phyloP scores from a whole-genome alignment of 768 basidiomycete genomes.

The Gloeopeniophorella convolvens region DNA sequence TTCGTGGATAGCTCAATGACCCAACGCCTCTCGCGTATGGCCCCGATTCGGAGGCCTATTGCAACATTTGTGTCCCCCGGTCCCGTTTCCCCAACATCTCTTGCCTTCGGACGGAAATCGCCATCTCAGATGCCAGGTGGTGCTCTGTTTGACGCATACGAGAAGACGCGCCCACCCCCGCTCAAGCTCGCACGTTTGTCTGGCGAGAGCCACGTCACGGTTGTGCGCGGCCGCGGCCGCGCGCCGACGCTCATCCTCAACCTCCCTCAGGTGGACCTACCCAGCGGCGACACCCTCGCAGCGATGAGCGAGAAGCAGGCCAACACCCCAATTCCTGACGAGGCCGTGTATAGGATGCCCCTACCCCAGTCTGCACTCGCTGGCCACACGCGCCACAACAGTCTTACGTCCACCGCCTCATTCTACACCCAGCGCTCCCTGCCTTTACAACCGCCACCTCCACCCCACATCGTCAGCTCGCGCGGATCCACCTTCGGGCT shows the following conservation, averaged over 20 bases:
- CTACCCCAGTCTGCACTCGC: background rate
- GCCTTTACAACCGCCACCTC: too few species aligned
- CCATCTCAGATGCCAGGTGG: background rate
- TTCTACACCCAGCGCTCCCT: background rate
- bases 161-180: background rate
- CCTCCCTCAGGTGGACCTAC: conserved; percentile 5
- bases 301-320: background rate
- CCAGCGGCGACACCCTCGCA: conserved; percentile 1
- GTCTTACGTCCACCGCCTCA: too few species aligned
- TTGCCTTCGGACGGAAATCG: background rate
- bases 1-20: conserved; percentile 10
- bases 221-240: background rate
- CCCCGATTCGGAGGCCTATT: background rate
- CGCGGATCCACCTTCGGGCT: background rate
- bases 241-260: conserved; percentile 18
- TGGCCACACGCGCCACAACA: too few species aligned
- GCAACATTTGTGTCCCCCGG: background rate
- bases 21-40: conserved; percentile 8
- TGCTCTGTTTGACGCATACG: background rate
- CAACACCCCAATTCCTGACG: background rate
- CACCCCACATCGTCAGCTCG: too few species aligned
- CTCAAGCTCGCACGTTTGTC: background rate
- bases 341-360: background rate
- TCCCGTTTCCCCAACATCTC: background rate
- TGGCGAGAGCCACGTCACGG: conserved; percentile 2